Percentiles rank a stretch among this genome's conserved stretches.
phyloP scores from a whole-genome alignment of 1,139 yeast genomes.

The Magnusiomyces paraingens region DNA sequence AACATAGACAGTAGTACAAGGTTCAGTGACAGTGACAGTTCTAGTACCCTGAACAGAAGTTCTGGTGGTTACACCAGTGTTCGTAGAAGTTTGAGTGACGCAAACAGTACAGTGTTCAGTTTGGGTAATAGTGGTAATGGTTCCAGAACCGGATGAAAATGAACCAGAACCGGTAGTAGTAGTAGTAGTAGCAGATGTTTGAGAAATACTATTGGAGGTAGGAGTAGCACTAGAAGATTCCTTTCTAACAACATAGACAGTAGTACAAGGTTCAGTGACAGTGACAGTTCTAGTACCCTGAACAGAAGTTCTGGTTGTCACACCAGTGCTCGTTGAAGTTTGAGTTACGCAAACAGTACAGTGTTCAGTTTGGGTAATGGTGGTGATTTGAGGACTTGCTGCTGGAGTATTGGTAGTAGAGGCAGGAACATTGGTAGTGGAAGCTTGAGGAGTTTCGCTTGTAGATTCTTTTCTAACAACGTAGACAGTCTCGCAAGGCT shows the following conservation, averaged over 20 bases:
- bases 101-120: background rate
- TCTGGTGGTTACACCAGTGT: background rate
- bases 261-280: constrained; percentile 3
- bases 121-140: background rate
- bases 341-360: background rate
- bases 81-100: background rate
- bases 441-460: background rate
- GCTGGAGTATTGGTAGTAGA: background rate
- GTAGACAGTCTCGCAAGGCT: background rate
- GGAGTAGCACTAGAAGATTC: background rate
- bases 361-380: background rate
- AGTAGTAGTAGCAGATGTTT: background rate
- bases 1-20: background rate
- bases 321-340: background rate
- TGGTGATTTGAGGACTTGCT: background rate
- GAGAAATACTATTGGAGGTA: background rate
- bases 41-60: background rate
- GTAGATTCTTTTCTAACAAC: background rate
- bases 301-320: constrained; percentile 1
- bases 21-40: background rate
- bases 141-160: no score
- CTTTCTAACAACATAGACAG: background rate
- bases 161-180: background rate
- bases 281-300: background rate
- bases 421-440: background rate